Base-by-base conservation (phyloP, 352 stramenopile genomes). In the Pythium coloratum region DNA sequence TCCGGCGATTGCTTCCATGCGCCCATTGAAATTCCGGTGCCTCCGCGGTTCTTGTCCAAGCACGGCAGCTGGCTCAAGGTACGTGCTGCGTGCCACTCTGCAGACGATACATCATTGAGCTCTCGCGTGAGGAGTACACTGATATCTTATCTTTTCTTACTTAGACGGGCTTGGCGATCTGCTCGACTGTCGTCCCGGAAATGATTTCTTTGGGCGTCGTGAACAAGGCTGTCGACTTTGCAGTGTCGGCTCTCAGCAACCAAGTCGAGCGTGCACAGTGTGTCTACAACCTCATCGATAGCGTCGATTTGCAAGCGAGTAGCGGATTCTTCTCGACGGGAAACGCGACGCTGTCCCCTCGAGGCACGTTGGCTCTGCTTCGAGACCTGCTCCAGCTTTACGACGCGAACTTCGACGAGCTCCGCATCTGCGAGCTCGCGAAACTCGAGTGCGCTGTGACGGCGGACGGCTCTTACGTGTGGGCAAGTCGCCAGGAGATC, bases 1-100 rank as follows among this genome's bases (percentile, higher is more conserved):
- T 69, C 67, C 0, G 67, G 67, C 16, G 30, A 46, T 6, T 73
- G 67, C 56, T 73, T 56, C 62, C 67, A 73, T 57, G 33, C 42
- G 13, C 61, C 61, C 5, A 59, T 69, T 8, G 47, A 64, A 14
- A 64, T 69, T 46, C 40, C 40, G 16, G 46, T 53, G 18, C 46
- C 46, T 10, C 16, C 46, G 6, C n/a, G n/a, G 18, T 53, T 53
- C 46, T 14, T 53, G 20, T 13, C 46, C 4, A 53, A 53, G 46
- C 20, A 53, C n/a, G 46, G 46, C 5, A 12, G 46, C 18, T 26
- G 18, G 46, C 10, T 53, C 5, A 30, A 53, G n/a, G 46, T 53
- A 53, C 16, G 46, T 53, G 20, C 2, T 30, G 46, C 28, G 18
- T 53, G 9, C 40, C 16, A 47, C 40, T 47, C 12, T 47, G 16